Base-by-base conservation (phyloP, 1,139 yeast species). In the Debaryomycetaceae sp. region DNA sequence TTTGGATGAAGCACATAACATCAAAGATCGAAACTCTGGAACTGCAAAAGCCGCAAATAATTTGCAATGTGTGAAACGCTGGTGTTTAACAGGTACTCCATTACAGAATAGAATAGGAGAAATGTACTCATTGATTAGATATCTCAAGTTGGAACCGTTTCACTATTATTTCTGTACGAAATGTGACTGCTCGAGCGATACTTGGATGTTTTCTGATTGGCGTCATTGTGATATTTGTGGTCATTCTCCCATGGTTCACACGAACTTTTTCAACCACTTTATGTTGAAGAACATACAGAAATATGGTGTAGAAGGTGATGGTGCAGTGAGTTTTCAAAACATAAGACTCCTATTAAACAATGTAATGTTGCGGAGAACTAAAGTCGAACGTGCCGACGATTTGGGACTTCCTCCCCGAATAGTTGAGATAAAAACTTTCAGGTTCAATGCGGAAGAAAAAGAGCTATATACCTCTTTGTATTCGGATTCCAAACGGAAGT, bases 31-130 rank as follows among this genome's bases (percentile, higher is more conserved):
- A 45, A 87, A 91, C 38, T 83, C 95, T 38, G 91, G 91, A 29
- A 92, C 98, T 0, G 89, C 98, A 0, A 83, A 86, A 49, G 96
- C 98, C 1, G 96, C 95, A 1, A 88, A 87, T 58, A 70, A 73
- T 43, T 63, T 92, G 40, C 64, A 73, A 30, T 79, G 96, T 2
- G 70, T 79, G 34, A 87, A 87, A 52, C 67, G 95, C 46, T 86
- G 96, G 84, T 92, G 98, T 62, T 65, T 92, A 26, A 81, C 96
- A 1, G 99, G 98, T 50, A 92, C 99, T 0, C 98, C 99, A 0
- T 68, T 92, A 45, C 98, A 94, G 56, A 94, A 92, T 58, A 74
- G 98, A 49, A 91, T 92, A 52, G 98, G 98, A 33, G 99, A 92
- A 65, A 78, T 92, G 72, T 92, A 92, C 61, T 89, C 98, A 1